A percentile compares a stretch with the other conserved stretches of the same genome.
Evolutionary conservation across 1,284 basidiomycete species (phyloP).

Genomic region (Tilletia indica): DNA sequence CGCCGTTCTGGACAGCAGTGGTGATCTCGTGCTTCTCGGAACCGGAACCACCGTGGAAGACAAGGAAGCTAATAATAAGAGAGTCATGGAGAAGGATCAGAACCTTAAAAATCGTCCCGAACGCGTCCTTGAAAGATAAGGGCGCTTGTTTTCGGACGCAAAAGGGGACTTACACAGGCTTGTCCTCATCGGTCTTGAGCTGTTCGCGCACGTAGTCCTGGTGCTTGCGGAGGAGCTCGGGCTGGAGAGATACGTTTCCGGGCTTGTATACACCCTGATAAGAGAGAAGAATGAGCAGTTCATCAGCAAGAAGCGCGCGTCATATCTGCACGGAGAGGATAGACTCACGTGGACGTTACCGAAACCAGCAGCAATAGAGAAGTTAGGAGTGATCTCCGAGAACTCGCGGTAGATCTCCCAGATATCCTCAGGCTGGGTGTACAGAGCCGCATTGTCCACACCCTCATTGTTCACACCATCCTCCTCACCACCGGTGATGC

Average conservation of each 20-base stretch:
- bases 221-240: conserved; percentile 88
- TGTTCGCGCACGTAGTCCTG: conserved; percentile 75
- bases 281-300: not conserved
- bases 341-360: conserved; percentile 78
- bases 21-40: conserved; percentile 94
- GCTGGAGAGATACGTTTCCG: conserved; percentile 74
- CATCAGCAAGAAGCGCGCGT: not conserved
- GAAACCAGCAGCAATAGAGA: conserved; percentile 94
- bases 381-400: conserved; percentile 82
- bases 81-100: no score
- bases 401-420: conserved; percentile 86
- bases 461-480: conserved; percentile 78
- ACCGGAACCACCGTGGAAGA: conserved; percentile 99
- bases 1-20: conserved; percentile 86
- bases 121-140: no score
- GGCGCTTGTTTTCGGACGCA: no score
- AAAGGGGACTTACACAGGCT: conserved; percentile 64
- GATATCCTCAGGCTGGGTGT: conserved; percentile 92
- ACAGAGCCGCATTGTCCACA: conserved; percentile 88
- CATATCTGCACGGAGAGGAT: not conserved
- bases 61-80: conserved; percentile 67
- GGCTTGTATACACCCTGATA: conserved; percentile 54
- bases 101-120: no score
- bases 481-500: conserved; percentile 99
- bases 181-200: conserved; percentile 64